Base-by-base conservation (phyloP, 1,284 basidiomycete species). In the Pterulicium gracile region DNA sequence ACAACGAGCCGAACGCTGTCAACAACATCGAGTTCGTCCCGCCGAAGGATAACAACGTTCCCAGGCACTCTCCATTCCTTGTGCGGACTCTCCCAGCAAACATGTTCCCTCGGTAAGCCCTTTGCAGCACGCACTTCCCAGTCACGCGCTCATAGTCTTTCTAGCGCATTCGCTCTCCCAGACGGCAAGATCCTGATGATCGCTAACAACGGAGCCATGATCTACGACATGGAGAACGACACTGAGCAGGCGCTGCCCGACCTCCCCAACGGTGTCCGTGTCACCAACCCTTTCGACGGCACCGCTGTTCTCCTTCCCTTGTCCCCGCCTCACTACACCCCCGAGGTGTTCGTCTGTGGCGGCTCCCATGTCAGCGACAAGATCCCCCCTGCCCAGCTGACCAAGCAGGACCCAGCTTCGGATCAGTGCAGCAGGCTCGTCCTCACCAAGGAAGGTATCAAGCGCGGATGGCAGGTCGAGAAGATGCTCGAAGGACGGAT, bases 261-360 rank as follows among this genome's bases (percentile, higher is more conserved):
- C 2, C 20, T 51, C 14, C 50, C 48, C 13, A 51, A 51, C 23
- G 43, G 48, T 36, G 48, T 51, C 21, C 42, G 45, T 45, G 42
- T 35, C n/a, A 15, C 65, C 1, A 72, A 76, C 52, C 73, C 73
- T 1, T 66, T 68, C 50, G 66, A 68, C 24, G 71, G 70, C 10
- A 68, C 70, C 5, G 67, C 65, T 0, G 65, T 68, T 24, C 61
- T 77, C 4, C 65, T 77, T 2, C 74, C 74, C 0, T 61, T 77
- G 3, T 69, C 67, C 0, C 65, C 68, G n/a, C 36, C 36, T 15
- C n/a, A 70, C 54, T 75, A 59, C 56, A 67, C 61, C 2, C 69
- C 73, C 7, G 70, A 72, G 44, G 61, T 75, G 4, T 61, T 75
- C 42, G 64, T 77, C 20, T 76, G 73, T 51, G 73, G 73, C 27